Evolutionary conservation across 495 filamentous ascomycete species (phyloP), one percentile per base, ranked within the genome.

Genomic region (Sabuloglossum arenarium): DNA sequence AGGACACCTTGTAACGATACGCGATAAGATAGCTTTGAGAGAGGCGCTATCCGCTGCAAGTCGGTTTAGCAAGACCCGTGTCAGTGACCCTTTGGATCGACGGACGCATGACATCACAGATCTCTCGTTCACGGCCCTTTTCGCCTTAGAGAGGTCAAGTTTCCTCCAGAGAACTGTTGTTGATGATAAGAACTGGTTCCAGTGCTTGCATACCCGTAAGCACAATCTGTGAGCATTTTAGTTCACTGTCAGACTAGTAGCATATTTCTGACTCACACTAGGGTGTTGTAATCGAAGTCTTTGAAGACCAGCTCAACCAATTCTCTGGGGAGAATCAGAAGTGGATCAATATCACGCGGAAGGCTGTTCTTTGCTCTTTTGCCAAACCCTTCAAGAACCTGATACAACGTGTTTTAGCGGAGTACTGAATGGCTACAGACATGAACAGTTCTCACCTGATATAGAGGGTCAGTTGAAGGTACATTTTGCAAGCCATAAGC

Each of bases 401-500:
- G 27, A 12, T 21, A 3, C 0, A 16, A 11, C 12, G 29, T 32
- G 19, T 37, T 30, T 28, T 50, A 43, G 42, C 12, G n/a, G 21
- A 45, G 25, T 6, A 6, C 16, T 6, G 39, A 19, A 19, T 28
- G 10, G 28, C n/a, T 4, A 28, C 19, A 45, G 47, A 12, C 16
- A 46, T 19, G 11, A 28, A 25, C n/a, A 11, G 11, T 53, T 27
- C 67, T 45, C 55, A 79, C 78, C 60, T 70, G 62, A 56, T 70
- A 73, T 25, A 71, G 64, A 30, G 66, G 60, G 59, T 77, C 69
- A 19, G 65, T 60, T 10, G 64, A 58, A 3, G 70, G 64, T 19
- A 82, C 65, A 31, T 65, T 70, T 52, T 70, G 70, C 39, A 82
- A 61, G 5, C 75, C 82, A 63, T 77, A 78, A n/a, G 69, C 65